A percentile compares a stretch with the other conserved stretches of the same genome.
These are phyloP conservation scores for Pharnaceum exiguum DNA, from an alignment of 148 eudicot species.

Conservation along the genomic window DNA sequence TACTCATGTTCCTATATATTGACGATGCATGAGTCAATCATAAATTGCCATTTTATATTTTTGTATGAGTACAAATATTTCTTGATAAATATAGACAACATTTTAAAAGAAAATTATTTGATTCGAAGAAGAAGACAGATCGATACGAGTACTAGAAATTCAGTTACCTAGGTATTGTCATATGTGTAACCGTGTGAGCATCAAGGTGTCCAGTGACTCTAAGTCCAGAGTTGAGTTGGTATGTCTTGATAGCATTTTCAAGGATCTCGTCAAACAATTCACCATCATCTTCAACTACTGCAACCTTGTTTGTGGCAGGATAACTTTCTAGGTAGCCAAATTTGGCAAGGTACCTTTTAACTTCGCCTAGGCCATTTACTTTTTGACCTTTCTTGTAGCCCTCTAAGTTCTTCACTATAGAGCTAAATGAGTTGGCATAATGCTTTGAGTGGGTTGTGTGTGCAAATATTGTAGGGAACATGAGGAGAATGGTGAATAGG, in stretches of 20 bases:
- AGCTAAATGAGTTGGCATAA: no score
- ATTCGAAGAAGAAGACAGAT: not conserved
- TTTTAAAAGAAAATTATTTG: constrained; percentile 1
- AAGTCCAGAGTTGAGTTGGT: constrained; percentile 56
- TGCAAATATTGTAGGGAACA: no score
- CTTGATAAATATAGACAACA: no score
- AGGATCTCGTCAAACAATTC: constrained; percentile 49
- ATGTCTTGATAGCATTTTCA: constrained; percentile 40
- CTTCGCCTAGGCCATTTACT: constrained; percentile 50
- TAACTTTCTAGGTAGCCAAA: constrained; percentile 58
- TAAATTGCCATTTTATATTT: no score
- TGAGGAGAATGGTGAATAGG: no score
- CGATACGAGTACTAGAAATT: not conserved
- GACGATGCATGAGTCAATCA: no score
- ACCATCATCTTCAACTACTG: no score
- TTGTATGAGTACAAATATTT: no score
- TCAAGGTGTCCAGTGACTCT: constrained; percentile 55
- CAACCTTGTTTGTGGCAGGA: constrained; percentile 27
- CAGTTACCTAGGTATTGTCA: constrained; percentile 64
- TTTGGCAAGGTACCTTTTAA: constrained; percentile 58
- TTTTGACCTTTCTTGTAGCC: constrained; percentile 47
- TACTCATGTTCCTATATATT: no score
- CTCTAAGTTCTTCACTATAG: no score
- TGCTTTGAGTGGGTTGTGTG: no score
- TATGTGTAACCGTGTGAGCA: constrained; percentile 34